Evolutionary conservation across 176 grass and related monocot genomes (phyloP).

Genomic region (Triticum timopheevii): DNA sequence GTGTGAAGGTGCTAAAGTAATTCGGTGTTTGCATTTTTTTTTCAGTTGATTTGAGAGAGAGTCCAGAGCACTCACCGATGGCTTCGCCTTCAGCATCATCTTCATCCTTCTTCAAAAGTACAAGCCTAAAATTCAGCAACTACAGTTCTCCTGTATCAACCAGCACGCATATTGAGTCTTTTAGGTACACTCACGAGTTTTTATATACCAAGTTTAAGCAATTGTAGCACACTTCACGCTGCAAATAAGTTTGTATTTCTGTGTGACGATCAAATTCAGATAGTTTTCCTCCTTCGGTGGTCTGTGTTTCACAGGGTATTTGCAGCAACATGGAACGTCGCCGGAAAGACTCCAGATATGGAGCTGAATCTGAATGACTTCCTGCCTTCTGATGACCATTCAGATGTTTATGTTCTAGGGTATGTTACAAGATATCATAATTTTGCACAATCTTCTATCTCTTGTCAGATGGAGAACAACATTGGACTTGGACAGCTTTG

Average conservation of each 20-base stretch:
- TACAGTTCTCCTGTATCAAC: constrained; percentile 37
- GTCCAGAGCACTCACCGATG: background rate
- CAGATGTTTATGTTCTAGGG: constrained; percentile 66
- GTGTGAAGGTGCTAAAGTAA: background rate
- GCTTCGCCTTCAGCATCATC: constrained; percentile 32
- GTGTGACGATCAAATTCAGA: background rate
- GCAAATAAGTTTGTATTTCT: background rate
- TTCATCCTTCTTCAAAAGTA: constrained; percentile 52
- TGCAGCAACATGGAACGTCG: constrained; percentile 65
- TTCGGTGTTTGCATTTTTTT: background rate
- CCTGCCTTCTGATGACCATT: constrained; percentile 53
- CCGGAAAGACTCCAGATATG: constrained; percentile 48
- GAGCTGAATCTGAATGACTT: constrained; percentile 57
- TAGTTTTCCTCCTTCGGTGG: background rate
- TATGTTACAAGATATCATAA: constrained; percentile 24
- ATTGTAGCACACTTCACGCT: background rate
- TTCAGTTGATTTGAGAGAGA: constrained; percentile 39
- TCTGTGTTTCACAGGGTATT: constrained; percentile 41
- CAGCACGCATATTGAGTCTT: constrained; percentile 29
- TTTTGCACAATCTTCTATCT: background rate
- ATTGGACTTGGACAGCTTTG: background rate
- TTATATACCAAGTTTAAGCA: background rate
- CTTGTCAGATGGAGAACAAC: background rate
- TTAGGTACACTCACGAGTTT: constrained; percentile 28
- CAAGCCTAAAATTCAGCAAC: constrained; percentile 30